phyloP scores from a whole-genome alignment of 108 stramenopile genomes.

The Cyclotella cryptica region DNA sequence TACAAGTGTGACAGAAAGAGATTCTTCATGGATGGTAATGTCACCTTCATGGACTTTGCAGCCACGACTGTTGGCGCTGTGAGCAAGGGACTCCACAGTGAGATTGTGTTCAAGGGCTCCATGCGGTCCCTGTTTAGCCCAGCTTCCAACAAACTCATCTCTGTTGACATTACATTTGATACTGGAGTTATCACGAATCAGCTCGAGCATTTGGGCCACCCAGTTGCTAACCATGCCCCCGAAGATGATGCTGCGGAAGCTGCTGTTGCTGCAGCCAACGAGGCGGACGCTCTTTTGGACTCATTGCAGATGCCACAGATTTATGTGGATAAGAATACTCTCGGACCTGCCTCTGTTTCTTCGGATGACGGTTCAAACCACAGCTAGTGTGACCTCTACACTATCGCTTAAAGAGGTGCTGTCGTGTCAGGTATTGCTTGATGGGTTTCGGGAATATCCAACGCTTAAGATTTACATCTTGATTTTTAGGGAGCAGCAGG shows the following conservation, averaged over 20 bases:
- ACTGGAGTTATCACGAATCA: constrained; percentile 63
- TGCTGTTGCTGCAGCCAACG: constrained; percentile 60
- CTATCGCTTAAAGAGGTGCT: neutral
- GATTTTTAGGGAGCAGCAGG: neutral
- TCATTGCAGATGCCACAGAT: constrained; percentile 65
- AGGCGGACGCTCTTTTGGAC: constrained; percentile 82
- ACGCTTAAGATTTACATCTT: neutral
- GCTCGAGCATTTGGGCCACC: constrained; percentile 49
- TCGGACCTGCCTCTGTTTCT: constrained; percentile 41
- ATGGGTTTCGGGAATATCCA: neutral
- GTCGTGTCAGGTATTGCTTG: neutral
- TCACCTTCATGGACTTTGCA: constrained; percentile 74
- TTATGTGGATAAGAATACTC: constrained; percentile 23
- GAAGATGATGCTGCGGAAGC: constrained; percentile 39
- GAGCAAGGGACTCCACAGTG: constrained; percentile 50
- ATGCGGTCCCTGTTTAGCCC: constrained; percentile 77
- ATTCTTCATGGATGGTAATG: constrained; percentile 84
- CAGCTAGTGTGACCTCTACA: constrained; percentile 1
- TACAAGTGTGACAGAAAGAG: constrained; percentile 75
- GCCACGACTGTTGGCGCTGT: constrained; percentile 62
- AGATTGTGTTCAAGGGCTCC: constrained; percentile 66
- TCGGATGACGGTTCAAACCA: constrained; percentile 41
- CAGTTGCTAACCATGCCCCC: constrained; percentile 14
- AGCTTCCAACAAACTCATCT: constrained; percentile 86
- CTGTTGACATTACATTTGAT: constrained; percentile 72